Conservation (phyloP, 2,329 filamentous ascomycete genomes). For the Parastagonospora nodorum region DNA sequence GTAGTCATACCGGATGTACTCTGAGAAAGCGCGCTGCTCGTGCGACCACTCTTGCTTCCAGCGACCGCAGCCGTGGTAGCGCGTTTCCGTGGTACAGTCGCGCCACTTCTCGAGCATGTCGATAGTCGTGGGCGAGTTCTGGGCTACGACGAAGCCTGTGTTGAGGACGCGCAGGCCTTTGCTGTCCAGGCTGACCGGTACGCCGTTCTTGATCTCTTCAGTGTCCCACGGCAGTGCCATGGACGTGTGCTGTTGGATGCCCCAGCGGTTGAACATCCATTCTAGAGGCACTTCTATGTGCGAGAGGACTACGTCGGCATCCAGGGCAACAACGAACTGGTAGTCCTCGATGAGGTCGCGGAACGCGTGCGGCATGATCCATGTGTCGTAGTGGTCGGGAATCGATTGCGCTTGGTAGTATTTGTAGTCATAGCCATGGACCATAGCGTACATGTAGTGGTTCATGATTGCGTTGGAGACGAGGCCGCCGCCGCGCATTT, state of each 20-base stretch:
- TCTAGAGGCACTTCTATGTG: conserved; percentile 54
- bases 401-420: conserved; percentile 47
- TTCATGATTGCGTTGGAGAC: conserved; percentile 25
- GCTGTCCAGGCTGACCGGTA: conserved; percentile 41
- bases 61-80: conserved; percentile 30
- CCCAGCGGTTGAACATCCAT: conserved; percentile 57
- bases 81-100: conserved; percentile 32
- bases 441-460: conserved; percentile 34
- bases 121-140: conserved; percentile 29
- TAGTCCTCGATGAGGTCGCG: conserved; percentile 48
- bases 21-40: conserved; percentile 41
- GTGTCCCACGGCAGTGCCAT: conserved; percentile 50
- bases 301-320: conserved; percentile 52
- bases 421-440: conserved; percentile 56
- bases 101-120: conserved; percentile 39
- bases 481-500: conserved; percentile 26
- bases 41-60: conserved; percentile 38
- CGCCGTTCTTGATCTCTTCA: conserved; percentile 8
- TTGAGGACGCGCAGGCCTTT: conserved; percentile 45
- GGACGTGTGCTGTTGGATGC: conserved; percentile 46
- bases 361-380: conserved; percentile 51
- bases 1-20: conserved; percentile 43
- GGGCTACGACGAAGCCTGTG: conserved; percentile 48
- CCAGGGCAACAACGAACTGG: conserved; percentile 52
- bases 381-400: conserved; percentile 46